Percentiles rank a stretch among this genome's conserved stretches.
These are phyloP conservation scores for Oldenlandia corymbosa DNA, from an alignment of 257 asterid species.

Conservation along the genomic window DNA sequence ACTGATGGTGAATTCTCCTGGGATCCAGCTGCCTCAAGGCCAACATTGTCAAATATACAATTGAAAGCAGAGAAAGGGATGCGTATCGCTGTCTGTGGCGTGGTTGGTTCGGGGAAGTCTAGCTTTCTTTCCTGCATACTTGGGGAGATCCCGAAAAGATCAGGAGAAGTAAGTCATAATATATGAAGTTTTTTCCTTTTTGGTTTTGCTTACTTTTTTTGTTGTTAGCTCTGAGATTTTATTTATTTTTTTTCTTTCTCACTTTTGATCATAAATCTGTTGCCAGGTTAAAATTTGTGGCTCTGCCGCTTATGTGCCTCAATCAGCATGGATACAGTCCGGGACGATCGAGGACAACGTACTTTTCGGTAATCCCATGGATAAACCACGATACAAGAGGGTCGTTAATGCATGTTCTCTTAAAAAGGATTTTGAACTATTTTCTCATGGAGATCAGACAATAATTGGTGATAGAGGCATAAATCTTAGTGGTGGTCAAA, in stretches of 20 bases:
- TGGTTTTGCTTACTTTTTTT: not conserved
- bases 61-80: constrained; percentile 52
- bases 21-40: constrained; percentile 42
- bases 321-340: constrained; percentile 97
- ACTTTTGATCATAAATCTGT: constrained; percentile 23
- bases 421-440: constrained; percentile 83
- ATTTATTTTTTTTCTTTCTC: not conserved
- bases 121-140: constrained; percentile 73
- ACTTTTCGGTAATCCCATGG: constrained; percentile 96
- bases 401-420: constrained; percentile 89
- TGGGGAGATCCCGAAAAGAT: constrained; percentile 65
- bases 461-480: constrained; percentile 98
- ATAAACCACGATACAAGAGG: constrained; percentile 77
- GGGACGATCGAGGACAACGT: constrained; percentile 92
- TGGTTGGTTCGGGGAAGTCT: constrained; percentile 78
- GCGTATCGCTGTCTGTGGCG: constrained; percentile 77
- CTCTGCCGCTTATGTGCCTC: constrained; percentile 87
- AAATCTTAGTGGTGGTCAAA: constrained; percentile 98
- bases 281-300: constrained; percentile 83
- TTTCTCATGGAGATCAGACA: constrained; percentile 96
- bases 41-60: constrained; percentile 50
- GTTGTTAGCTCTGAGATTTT: constrained; percentile 10
- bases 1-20: constrained; percentile 53
- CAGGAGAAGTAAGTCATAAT: constrained; percentile 62
- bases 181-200: not conserved